Conservation (phyloP, 2,329 filamentous ascomycete genomes). For the Apiospora pterosperma region DNA sequence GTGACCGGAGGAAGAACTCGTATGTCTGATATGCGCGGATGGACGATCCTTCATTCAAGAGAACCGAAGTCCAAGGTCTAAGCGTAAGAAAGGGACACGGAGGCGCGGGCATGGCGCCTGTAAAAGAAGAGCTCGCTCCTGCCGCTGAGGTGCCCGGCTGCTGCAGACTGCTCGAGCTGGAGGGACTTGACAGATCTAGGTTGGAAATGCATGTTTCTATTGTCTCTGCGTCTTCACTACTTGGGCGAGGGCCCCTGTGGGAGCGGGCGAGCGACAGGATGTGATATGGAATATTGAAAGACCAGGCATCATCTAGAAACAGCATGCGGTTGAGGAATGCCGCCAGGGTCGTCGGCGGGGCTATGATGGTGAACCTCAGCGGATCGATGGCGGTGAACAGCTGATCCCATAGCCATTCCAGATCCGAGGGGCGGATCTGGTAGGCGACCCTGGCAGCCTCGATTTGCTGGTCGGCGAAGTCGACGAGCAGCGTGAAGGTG, state of each 20-base stretch:
- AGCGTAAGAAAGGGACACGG: conserved; percentile 48
- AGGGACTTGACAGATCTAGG: neutral
- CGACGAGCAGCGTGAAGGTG: conserved; percentile 38
- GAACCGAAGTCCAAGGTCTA: conserved; percentile 61
- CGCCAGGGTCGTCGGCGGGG: conserved; percentile 60
- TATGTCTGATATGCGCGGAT: conserved; percentile 68
- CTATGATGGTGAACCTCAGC: conserved; percentile 51
- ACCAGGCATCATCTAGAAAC: conserved; percentile 57
- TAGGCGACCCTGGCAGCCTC: conserved; percentile 25
- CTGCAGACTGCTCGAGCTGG: conserved; percentile 20
- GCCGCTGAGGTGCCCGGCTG: conserved; percentile 9
- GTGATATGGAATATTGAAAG: conserved; percentile 61
- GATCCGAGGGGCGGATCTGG: conserved; percentile 26
- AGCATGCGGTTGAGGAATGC: conserved; percentile 56
- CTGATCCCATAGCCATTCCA: conserved; percentile 50
- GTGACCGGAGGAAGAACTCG: conserved; percentile 64
- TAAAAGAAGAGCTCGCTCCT: conserved; percentile 1
- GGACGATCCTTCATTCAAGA: conserved; percentile 74
- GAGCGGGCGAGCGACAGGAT: conserved; percentile 47
- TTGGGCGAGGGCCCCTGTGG: conserved; percentile 7
- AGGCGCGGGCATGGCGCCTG: conserved; percentile 8
- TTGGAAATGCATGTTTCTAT: no score
- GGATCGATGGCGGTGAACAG: conserved; percentile 54
- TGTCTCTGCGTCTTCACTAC: no score
- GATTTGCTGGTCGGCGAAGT: conserved; percentile 26